Evolutionary conservation across 169 alveolate genomes (phyloP), one percentile per base, ranked within the genome.

Genomic region (Plasmodium gonderi): DNA sequence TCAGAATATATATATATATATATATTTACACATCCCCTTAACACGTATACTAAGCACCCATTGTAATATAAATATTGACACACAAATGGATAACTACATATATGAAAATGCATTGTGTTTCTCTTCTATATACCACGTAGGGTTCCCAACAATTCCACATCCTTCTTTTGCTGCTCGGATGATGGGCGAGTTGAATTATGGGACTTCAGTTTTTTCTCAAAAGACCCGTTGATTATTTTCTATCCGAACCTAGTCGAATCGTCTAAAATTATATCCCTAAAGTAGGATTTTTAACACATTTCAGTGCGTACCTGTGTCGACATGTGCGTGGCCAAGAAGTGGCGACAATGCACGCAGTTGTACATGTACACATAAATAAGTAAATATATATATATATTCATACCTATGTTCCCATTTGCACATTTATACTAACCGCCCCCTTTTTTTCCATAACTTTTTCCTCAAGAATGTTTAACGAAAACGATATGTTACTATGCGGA

Each of bases 121-220:
- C 26, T 42, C 42, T 47, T 69, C 26, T 45, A 8, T 33, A 29
- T 23, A 20, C 40, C 20, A 23, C 60, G 75, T 64, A 85, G 92
- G 92, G 40, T 76, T 44, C 92, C 92, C 36, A 85, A 85, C 44
- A 85, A 85, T 75, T 85, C 92, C 14, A 85, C 92, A n/a, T 85
- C 92, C 64, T 85, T 85, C 79, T 75, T 85, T 47, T 54, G 92
- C 68, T 85, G 92, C 49, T 72, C 92, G 42, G 89, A 85, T 85
- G 92, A 85, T 23, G 92, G 92, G 1, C 64, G 92, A n/a, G 81
- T 85, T 12, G 92, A 85, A 85, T 75, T 85, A 75, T 85, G 92
- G 92, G 92, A 85, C 60, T 85, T 85, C 78, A 82, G 68, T 45
- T 85, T 85, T 85, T 54, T 85, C n/a, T 85, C 92, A 33, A 85